Conservation (phyloP, 2,329 filamentous ascomycete genomes). For the Helotiales sp. region DNA sequence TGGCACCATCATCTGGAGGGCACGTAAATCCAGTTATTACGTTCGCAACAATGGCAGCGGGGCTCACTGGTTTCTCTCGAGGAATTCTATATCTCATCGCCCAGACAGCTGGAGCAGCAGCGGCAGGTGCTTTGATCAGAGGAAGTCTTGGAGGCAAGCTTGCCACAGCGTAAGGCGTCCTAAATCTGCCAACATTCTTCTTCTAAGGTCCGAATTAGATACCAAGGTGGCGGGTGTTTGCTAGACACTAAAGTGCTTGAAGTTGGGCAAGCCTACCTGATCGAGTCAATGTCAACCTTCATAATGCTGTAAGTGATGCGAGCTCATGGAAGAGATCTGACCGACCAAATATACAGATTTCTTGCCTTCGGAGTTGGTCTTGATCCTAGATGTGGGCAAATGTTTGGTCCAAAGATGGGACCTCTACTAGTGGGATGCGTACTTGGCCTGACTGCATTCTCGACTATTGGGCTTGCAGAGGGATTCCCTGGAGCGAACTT, state of each 20-base stretch:
- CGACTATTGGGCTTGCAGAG: conserved; percentile 44
- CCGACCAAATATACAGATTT: conserved; percentile 40
- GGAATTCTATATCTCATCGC: conserved; percentile 54
- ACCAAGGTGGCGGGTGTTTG: conserved; percentile 43
- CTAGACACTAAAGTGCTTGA: conserved; percentile 38
- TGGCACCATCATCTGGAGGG: conserved; percentile 55
- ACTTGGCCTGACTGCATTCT: conserved; percentile 46
- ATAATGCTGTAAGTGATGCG: conserved; percentile 46
- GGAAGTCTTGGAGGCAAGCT: conserved; percentile 43
- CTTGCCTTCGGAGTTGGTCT: conserved; percentile 59
- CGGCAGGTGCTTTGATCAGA: conserved; percentile 49
- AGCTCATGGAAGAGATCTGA: not conserved
- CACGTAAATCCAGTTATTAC: conserved; percentile 62
- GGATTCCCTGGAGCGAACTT: conserved; percentile 48
- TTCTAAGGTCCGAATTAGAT: conserved; percentile 27
- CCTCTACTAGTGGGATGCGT: conserved; percentile 55
- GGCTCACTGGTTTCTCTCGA: conserved; percentile 55
- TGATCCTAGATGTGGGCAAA: conserved; percentile 55
- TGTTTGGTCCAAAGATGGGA: conserved; percentile 55
- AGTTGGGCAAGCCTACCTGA: conserved; percentile 50
- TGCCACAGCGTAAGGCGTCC: conserved; percentile 40
- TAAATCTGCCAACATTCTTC: conserved; percentile 28
- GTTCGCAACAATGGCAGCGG: conserved; percentile 56
- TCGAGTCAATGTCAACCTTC: conserved; percentile 56
- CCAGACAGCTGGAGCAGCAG: conserved; percentile 52